Conservation (phyloP, 345 rosid genomes). For the Eucalyptus regnans region DNA sequence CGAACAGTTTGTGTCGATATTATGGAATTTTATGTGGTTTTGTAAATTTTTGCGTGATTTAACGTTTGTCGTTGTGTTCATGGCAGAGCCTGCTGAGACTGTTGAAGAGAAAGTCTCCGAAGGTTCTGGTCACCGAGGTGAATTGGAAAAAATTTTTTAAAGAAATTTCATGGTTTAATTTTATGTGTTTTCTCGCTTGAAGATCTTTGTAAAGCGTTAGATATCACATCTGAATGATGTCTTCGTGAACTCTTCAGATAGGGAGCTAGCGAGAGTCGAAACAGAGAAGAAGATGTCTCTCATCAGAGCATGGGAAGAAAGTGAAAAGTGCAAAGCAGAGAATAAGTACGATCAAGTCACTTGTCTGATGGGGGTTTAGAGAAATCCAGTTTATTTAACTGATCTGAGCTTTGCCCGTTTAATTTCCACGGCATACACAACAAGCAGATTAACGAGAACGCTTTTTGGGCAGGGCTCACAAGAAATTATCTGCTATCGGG, state of each 20-base stretch:
- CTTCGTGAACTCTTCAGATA: constrained; percentile 27
- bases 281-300: constrained; percentile 69
- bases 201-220: background rate
- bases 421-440: background rate
- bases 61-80: background rate
- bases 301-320: constrained; percentile 93
- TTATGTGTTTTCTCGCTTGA: background rate
- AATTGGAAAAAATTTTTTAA: background rate
- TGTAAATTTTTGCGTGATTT: background rate
- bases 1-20: background rate
- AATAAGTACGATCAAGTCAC: constrained; percentile 44
- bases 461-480: constrained; percentile 45
- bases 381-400: background rate
- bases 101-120: constrained; percentile 19
- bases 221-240: background rate
- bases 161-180: background rate
- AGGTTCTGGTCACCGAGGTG: constrained; percentile 52
- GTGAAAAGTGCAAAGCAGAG: constrained; percentile 84
- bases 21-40: background rate
- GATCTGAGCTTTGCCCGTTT: background rate
- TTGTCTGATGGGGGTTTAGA: background rate
- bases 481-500: constrained; percentile 33
- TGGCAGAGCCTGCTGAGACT: constrained; percentile 29
- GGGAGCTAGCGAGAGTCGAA: constrained; percentile 64
- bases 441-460: background rate